These are phyloP conservation scores for Yamadazyma sp. DNA, from an alignment of 805 yeast genomes.

Conservation along the genomic window DNA sequence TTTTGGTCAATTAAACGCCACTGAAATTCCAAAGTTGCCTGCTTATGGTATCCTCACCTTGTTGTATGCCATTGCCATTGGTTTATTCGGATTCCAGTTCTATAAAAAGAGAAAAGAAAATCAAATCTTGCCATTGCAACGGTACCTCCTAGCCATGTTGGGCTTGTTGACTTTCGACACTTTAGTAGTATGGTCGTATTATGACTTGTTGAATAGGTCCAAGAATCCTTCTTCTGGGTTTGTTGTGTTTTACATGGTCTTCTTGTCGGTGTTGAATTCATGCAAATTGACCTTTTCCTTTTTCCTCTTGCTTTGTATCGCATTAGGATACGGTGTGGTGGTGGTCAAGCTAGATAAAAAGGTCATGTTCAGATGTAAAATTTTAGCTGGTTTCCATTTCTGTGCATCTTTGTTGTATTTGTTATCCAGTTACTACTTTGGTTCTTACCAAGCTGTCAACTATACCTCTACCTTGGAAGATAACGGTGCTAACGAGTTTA, in stretches of 20 bases:
- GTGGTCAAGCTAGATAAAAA: conserved; percentile 77
- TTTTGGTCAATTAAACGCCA: conserved; percentile 83
- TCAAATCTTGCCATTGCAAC: conserved; percentile 86
- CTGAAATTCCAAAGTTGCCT: conserved; percentile 88
- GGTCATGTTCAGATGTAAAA: conserved; percentile 59
- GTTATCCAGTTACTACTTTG: conserved; percentile 32
- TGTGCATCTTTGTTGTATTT: conserved; percentile 35
- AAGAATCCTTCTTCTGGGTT: conserved; percentile 53
- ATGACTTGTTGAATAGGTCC: conserved; percentile 71
- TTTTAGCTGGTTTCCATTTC: conserved; percentile 42
- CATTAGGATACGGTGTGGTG: conserved; percentile 94
- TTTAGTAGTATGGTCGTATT: conserved; percentile 87
- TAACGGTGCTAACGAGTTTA: conserved; percentile 44
- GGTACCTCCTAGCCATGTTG: conserved; percentile 83
- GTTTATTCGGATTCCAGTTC: conserved; percentile 82
- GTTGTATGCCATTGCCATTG: conserved; percentile 76
- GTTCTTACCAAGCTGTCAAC: conserved; percentile 23
- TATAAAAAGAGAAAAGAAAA: conserved; percentile 71
- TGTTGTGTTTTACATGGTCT: conserved; percentile 65
- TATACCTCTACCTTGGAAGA: conserved; percentile 42
- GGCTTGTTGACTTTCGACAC: conserved; percentile 81
- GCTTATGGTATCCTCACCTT: conserved; percentile 84
- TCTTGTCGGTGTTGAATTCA: conserved; percentile 77
- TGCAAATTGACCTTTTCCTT: conserved; percentile 84
- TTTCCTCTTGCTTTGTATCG: conserved; percentile 79